Evolutionary conservation across 371 early-diverging fungal genomes (phyloP).

Genomic region (Circinella minor): DNA sequence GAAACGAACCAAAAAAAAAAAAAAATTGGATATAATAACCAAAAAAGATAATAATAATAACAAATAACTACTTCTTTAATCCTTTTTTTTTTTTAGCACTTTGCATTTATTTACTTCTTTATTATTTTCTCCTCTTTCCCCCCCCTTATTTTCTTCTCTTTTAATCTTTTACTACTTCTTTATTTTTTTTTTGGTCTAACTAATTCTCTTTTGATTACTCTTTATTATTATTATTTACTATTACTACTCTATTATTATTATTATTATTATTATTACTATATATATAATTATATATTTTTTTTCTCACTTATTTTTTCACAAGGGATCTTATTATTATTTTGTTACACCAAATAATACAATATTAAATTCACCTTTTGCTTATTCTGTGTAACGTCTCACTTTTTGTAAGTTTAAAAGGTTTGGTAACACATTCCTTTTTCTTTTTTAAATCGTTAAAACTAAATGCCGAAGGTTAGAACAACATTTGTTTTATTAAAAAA

Average conservation of each 20-base stretch:
- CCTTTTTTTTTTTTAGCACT: background rate
- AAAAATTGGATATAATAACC: background rate
- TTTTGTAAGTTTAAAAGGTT: too few species aligned
- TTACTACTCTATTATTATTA: too few species aligned
- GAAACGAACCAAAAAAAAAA: background rate
- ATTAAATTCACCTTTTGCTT: slow-evolving; percentile 1
- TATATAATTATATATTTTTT: background rate
- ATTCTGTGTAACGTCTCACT: background rate
- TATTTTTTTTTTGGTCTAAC: background rate
- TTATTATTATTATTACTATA: background rate
- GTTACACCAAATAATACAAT: slow-evolving; percentile 9
- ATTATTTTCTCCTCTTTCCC: background rate
- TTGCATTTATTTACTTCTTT: background rate
- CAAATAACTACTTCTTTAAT: background rate
- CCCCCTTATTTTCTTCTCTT: background rate
- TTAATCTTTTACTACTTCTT: background rate
- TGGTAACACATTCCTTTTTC: too few species aligned
- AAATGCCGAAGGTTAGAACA: too few species aligned
- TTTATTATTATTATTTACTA: too few species aligned
- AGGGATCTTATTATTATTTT: background rate
- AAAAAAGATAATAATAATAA: background rate
- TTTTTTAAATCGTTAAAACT: too few species aligned
- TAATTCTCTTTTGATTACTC: background rate
- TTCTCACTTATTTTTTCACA: background rate
- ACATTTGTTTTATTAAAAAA: too few species aligned